These are phyloP conservation scores for Penicillium waksmanii DNA, from an alignment of 495 filamentous ascomycete species.

Conservation along the genomic window DNA sequence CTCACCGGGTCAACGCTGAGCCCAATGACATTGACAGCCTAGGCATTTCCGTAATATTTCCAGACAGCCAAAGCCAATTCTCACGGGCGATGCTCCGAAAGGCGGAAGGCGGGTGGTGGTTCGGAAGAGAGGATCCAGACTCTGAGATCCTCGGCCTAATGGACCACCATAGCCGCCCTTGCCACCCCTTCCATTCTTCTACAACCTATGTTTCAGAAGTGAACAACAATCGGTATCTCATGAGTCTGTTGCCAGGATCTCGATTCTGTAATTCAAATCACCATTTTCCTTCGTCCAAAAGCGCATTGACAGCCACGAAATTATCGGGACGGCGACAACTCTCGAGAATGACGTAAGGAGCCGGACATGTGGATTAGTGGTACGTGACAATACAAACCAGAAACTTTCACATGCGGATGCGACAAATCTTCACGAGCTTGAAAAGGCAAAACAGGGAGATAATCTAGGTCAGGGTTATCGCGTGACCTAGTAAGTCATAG, in stretches of 20 bases:
- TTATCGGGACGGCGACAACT: slow-evolving; percentile 15
- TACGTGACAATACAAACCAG: slow-evolving; percentile 32
- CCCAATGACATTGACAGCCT: slow-evolving; percentile 21
- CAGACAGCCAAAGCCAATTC: slow-evolving; percentile 20
- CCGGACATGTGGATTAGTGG: slow-evolving; percentile 26
- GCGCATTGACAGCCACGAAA: slow-evolving; percentile 9
- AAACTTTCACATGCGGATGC: slow-evolving; percentile 32
- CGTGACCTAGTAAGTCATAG: background rate
- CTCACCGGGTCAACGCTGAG: slow-evolving; percentile 43
- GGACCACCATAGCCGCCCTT: slow-evolving; percentile 22
- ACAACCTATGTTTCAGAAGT: background rate
- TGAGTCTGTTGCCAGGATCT: background rate
- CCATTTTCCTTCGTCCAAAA: background rate
- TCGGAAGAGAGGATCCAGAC: slow-evolving; percentile 50
- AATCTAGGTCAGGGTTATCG: background rate
- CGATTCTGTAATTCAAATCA: background rate
- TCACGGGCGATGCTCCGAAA: slow-evolving; percentile 38
- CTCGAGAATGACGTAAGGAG: slow-evolving; percentile 33
- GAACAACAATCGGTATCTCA: slow-evolving; percentile 21
- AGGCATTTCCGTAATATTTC: slow-evolving; percentile 18
- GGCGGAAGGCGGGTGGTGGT: slow-evolving; percentile 37
- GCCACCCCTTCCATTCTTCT: slow-evolving; percentile 6
- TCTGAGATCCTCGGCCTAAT: slow-evolving; percentile 50
- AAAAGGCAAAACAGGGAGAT: background rate
- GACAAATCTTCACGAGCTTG: slow-evolving; percentile 5